Percentiles rank a stretch among this genome's conserved stretches.
phyloP scores from a whole-genome alignment of 1,139 yeast species.

The Blastobotrys proliferans region DNA sequence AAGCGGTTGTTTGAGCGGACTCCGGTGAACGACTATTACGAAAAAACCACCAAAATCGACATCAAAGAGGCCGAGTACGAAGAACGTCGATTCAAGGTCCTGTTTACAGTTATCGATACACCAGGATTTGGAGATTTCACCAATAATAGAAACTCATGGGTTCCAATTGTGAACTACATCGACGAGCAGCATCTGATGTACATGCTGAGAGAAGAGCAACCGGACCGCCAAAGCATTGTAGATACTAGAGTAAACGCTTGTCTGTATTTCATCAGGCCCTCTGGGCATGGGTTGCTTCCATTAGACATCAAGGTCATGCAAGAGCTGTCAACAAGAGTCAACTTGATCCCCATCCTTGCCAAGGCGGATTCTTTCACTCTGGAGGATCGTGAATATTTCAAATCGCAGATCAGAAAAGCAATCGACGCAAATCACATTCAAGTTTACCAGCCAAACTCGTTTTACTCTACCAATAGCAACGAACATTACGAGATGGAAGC shows the following conservation, averaged over 20 bases:
- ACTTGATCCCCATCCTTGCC: constrained; percentile 70
- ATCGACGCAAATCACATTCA: constrained; percentile 47
- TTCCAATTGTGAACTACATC: constrained; percentile 52
- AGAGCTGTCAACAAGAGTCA: constrained; percentile 59
- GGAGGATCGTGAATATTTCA: constrained; percentile 40
- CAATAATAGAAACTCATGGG: constrained; percentile 56
- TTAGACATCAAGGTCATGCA: constrained; percentile 69
- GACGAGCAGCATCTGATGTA: constrained; percentile 57
- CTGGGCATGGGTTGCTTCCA: constrained; percentile 48
- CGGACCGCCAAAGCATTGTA: constrained; percentile 44
- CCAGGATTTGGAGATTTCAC: constrained; percentile 79
- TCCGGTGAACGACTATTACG: constrained; percentile 14
- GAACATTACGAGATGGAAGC: constrained; percentile 16
- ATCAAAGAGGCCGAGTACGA: constrained; percentile 43
- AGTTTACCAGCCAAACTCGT: constrained; percentile 11
- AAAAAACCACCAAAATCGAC: constrained; percentile 39
- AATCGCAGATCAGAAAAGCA: constrained; percentile 42
- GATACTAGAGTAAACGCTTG: constrained; percentile 76
- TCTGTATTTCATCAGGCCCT: constrained; percentile 62
- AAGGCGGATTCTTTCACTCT: constrained; percentile 66
- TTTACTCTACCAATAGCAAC: not conserved
- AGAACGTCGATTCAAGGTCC: constrained; percentile 50
- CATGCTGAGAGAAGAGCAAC: constrained; percentile 70
- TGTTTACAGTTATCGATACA: constrained; percentile 58
- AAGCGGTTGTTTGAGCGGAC: constrained; percentile 19